A percentile compares a stretch with the other conserved stretches of the same genome.
Conservation (phyloP, 805 yeast genomes). For the Schwanniomyces sp. region DNA sequence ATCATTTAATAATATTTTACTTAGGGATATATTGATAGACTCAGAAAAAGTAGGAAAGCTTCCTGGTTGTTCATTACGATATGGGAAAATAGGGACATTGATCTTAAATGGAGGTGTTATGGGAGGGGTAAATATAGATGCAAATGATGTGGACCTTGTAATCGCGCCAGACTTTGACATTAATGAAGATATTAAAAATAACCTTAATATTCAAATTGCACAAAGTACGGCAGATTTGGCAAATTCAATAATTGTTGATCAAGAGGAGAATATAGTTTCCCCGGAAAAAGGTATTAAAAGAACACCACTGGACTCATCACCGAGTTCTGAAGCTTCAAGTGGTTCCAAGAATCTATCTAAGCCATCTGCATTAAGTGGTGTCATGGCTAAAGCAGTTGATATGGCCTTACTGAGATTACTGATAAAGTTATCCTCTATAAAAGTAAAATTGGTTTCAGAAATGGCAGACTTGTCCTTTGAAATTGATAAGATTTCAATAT, state of each 20-base stretch:
- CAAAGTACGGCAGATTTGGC: constrained; percentile 78
- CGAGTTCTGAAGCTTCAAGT: constrained; percentile 5
- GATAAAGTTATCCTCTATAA: constrained; percentile 47
- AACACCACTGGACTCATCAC: neutral
- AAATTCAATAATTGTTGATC: constrained; percentile 48
- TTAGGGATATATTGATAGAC: constrained; percentile 66
- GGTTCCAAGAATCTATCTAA: constrained; percentile 16
- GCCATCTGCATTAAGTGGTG: constrained; percentile 48
- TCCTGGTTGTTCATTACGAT: constrained; percentile 63
- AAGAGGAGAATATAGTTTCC: constrained; percentile 12
- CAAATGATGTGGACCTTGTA: constrained; percentile 50
- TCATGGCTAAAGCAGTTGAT: constrained; percentile 65
- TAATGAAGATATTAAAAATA: constrained; percentile 25
- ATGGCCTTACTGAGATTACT: constrained; percentile 63
- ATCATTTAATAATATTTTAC: constrained; percentile 54
- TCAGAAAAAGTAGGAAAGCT: constrained; percentile 63
- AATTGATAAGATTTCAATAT: constrained; percentile 29
- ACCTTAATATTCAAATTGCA: constrained; percentile 54
- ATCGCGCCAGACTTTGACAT: constrained; percentile 35
- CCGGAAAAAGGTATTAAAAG: constrained; percentile 6
- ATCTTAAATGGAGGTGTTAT: constrained; percentile 62
- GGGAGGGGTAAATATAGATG: constrained; percentile 68
- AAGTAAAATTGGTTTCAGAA: constrained; percentile 51
- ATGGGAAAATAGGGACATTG: constrained; percentile 58
- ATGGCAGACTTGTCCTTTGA: constrained; percentile 31